phyloP scores from a whole-genome alignment of 371 early-diverging fungal genomes.

The Cokeromyces recurvatus region DNA sequence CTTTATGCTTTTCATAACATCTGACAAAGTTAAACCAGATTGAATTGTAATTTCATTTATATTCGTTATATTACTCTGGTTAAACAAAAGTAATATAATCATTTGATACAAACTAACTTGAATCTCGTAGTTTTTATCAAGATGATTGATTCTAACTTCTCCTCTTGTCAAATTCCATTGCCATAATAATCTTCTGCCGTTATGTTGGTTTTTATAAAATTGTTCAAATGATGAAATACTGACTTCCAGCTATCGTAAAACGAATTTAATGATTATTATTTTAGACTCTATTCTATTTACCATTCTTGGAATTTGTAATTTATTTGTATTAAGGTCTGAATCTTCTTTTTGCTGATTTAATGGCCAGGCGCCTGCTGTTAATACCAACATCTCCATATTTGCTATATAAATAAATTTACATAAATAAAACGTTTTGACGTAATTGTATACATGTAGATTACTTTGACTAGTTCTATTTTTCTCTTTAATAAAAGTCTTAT shows the following conservation, averaged over 20 bases:
- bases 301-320: constrained; percentile 52
- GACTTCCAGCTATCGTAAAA: constrained; percentile 57
- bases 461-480: constrained; percentile 36
- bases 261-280: too few relatives aligned
- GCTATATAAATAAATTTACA: constrained; percentile 28
- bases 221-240: constrained; percentile 66
- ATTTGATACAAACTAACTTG: constrained; percentile 78
- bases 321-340: constrained; percentile 36
- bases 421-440: background rate
- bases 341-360: constrained; percentile 56
- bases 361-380: constrained; percentile 93
- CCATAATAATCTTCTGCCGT: constrained; percentile 85
- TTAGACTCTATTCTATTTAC: too few relatives aligned
- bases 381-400: constrained; percentile 70
- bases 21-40: constrained; percentile 48
- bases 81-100: constrained; percentile 69
- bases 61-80: constrained; percentile 26
- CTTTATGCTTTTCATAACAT: constrained; percentile 57
- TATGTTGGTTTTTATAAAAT: constrained; percentile 72
- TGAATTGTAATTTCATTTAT: constrained; percentile 51
- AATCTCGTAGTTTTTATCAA: constrained; percentile 81
- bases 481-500: constrained; percentile 34
- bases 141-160: constrained; percentile 62
- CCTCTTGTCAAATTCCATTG: constrained; percentile 82
- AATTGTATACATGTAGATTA: constrained; percentile 15